Evolutionary conservation across 805 yeast genomes (phyloP).

Genomic region (Wickerhamiella occidentalis): DNA sequence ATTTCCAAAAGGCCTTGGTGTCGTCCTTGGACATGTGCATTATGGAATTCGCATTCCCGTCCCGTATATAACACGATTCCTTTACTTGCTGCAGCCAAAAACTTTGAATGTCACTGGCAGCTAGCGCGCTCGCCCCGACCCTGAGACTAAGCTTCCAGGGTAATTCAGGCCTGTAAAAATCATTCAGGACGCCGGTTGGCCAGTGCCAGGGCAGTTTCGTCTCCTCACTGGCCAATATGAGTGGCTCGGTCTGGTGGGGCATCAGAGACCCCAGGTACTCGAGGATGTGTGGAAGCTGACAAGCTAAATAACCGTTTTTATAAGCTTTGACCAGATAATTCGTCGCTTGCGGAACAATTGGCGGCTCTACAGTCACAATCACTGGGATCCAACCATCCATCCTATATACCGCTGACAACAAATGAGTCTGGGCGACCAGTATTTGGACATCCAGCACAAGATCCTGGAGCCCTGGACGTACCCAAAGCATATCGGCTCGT

Average conservation of each 20-base stretch:
- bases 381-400: slow-evolving; percentile 13
- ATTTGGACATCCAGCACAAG: slow-evolving; percentile 13
- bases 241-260: neutral
- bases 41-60: slow-evolving; percentile 69
- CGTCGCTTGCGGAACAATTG: neutral
- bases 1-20: slow-evolving; percentile 44
- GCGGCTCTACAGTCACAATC: slow-evolving; percentile 8
- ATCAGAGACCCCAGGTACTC: slow-evolving; percentile 16
- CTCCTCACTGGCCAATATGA: neutral
- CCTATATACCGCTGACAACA: neutral
- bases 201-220: slow-evolving; percentile 15
- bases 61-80: slow-evolving; percentile 63
- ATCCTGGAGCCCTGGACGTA: slow-evolving; percentile 11
- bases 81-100: slow-evolving; percentile 70
- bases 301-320: slow-evolving; percentile 13
- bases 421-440: slow-evolving; percentile 11
- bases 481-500: slow-evolving; percentile 65
- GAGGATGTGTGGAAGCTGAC: slow-evolving; percentile 13
- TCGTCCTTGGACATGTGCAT: slow-evolving; percentile 61
- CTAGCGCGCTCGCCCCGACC: neutral
- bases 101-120: slow-evolving; percentile 29
- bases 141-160: neutral
- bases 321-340: slow-evolving; percentile 5
- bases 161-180: slow-evolving; percentile 1
- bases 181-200: slow-evolving; percentile 21